Conservation (phyloP, 2,329 filamentous ascomycete genomes). For the Didymosphaeria variabile region DNA sequence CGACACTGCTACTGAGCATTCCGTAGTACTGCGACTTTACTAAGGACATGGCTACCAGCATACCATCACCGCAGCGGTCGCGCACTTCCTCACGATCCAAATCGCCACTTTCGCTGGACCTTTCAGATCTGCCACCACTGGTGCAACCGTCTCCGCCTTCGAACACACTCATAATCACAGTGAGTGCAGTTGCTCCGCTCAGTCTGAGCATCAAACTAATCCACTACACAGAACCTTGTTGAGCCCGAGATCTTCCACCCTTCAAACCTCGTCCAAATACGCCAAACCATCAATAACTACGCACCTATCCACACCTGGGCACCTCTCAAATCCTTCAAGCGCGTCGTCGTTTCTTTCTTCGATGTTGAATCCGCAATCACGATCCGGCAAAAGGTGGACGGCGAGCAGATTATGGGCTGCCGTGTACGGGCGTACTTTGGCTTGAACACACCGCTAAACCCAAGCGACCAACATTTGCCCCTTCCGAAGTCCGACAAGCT, state of each 20-base stretch:
- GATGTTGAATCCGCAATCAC: constrained; percentile 73
- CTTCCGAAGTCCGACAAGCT: constrained; percentile 67
- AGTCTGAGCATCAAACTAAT: constrained; percentile 23
- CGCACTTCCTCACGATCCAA: constrained; percentile 48
- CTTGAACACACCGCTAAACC: constrained; percentile 49
- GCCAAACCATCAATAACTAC: constrained; percentile 73
- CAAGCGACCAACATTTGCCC: constrained; percentile 50
- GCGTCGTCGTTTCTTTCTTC: constrained; percentile 82
- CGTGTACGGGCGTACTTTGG: constrained; percentile 54
- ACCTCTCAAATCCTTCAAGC: constrained; percentile 82
- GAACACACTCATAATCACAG: constrained; percentile 84
- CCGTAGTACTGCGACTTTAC: constrained; percentile 15
- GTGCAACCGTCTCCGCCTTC: constrained; percentile 76
- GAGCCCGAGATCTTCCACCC: constrained; percentile 77
- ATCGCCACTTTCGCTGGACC: constrained; percentile 73
- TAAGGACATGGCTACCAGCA: constrained; percentile 20
- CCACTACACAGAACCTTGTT: constrained; percentile 66
- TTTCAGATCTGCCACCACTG: constrained; percentile 75
- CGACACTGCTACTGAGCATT: constrained; percentile 2
- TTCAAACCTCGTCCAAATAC: constrained; percentile 77
- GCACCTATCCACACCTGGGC: constrained; percentile 80
- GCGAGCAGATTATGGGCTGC: constrained; percentile 74
- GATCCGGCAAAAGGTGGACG: constrained; percentile 77
- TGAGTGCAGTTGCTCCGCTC: constrained; percentile 32
- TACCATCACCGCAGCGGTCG: constrained; percentile 45